phyloP scores from a whole-genome alignment of 345 rosid genomes.

The Rubroshorea leprosula region DNA sequence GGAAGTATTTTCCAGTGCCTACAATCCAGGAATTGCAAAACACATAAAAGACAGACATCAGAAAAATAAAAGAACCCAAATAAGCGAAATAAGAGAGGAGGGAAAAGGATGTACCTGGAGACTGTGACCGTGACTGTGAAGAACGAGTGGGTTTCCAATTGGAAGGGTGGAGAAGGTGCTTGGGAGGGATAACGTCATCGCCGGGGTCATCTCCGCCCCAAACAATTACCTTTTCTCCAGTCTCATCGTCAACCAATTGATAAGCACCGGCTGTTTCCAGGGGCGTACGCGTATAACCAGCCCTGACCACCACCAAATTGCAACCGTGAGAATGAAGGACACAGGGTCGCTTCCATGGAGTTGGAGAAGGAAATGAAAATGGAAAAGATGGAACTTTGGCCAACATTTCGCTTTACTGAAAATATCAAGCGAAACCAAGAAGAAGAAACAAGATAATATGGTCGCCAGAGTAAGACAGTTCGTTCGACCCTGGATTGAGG shows the following conservation, averaged over 20 bases:
- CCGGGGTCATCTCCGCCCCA: slow-evolving; percentile 29
- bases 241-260: slow-evolving; percentile 34
- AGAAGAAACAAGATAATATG: not conserved
- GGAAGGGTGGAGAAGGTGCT: slow-evolving; percentile 25
- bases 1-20: not conserved
- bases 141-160: slow-evolving; percentile 23
- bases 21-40: not conserved
- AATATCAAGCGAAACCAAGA: not conserved
- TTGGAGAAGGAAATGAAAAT: not conserved
- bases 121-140: not conserved
- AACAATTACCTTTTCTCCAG: slow-evolving; percentile 43
- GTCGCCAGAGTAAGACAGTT: not conserved
- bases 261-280: slow-evolving; percentile 36
- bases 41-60: not conserved
- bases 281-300: slow-evolving; percentile 29
- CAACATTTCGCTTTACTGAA: slow-evolving; percentile 14
- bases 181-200: slow-evolving; percentile 23
- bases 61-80: not conserved
- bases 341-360: slow-evolving; percentile 2
- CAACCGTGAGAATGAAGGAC: not conserved
- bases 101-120: not conserved
- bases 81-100: not conserved
- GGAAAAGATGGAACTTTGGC: slow-evolving; percentile 4
- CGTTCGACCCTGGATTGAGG: no score
- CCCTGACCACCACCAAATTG: slow-evolving; percentile 19